phyloP scores from a whole-genome alignment of 75 land plant genomes.

The Pinus albicaulis region DNA sequence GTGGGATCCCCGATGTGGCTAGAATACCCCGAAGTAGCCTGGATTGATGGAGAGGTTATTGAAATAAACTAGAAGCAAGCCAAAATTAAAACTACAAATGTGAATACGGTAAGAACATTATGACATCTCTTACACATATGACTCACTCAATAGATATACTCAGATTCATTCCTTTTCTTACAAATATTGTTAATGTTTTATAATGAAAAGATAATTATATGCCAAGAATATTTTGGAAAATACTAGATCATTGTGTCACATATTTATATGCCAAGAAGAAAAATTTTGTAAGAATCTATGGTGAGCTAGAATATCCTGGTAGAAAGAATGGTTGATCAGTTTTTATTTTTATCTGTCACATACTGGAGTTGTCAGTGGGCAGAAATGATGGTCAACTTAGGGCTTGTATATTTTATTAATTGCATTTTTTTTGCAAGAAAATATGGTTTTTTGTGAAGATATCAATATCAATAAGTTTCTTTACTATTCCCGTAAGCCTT shows the following conservation, averaged over 20 bases:
- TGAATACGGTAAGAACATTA: conserved; percentile 41
- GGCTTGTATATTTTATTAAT: background rate
- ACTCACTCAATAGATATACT: no score
- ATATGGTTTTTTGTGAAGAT: background rate
- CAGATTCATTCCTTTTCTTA: no score
- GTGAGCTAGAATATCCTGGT: background rate
- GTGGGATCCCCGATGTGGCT: conserved; percentile 94
- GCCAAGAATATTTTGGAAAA: background rate
- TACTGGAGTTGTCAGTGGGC: background rate
- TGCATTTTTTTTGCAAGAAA: background rate
- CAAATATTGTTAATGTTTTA: background rate
- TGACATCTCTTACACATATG: no score
- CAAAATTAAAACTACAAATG: conserved; percentile 42
- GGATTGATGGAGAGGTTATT: conserved; percentile 81
- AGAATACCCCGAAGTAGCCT: conserved; percentile 75
- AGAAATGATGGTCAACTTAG: background rate
- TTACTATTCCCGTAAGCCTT: background rate
- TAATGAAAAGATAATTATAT: background rate
- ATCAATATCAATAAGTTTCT: background rate
- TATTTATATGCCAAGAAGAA: background rate
- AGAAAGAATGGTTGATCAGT: background rate
- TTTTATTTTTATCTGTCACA: background rate
- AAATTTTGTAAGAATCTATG: background rate
- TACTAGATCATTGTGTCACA: background rate
- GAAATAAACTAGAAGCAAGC: conserved; percentile 55